Conservation (phyloP, 2,329 filamentous ascomycete species). For the Fusarium sp. region DNA sequence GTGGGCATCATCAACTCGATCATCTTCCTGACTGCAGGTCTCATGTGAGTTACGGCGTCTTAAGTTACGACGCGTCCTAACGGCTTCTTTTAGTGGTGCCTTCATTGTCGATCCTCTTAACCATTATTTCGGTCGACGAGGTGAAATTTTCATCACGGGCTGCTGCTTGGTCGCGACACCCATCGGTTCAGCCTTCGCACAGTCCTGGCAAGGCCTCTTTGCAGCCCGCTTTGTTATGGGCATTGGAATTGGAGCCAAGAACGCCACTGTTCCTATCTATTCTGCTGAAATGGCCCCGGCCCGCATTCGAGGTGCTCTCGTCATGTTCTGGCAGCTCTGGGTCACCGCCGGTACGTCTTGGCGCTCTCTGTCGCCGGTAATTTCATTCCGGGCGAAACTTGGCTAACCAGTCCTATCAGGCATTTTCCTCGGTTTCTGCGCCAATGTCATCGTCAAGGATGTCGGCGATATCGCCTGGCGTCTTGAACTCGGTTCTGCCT, state of each 20-base stretch:
- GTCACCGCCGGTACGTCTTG: conserved; percentile 23
- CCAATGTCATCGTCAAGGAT: conserved; percentile 68
- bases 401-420: background rate
- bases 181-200: conserved; percentile 59
- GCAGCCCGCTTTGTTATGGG: conserved; percentile 76
- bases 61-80: too few relatives aligned
- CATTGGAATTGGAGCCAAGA: conserved; percentile 76
- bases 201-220: conserved; percentile 76
- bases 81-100: too few relatives aligned
- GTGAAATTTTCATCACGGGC: conserved; percentile 73
- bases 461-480: conserved; percentile 70
- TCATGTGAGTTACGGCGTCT: too few relatives aligned
- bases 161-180: conserved; percentile 56
- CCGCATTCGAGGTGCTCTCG: conserved; percentile 77
- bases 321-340: conserved; percentile 78
- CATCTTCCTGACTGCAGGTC: too few relatives aligned
- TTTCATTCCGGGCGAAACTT: too few relatives aligned
- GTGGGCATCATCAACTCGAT: too few relatives aligned
- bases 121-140: conserved; percentile 75
- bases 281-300: conserved; percentile 79
- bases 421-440: conserved; percentile 60
- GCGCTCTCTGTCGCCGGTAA: too few relatives aligned
- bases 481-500: conserved; percentile 72
- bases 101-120: conserved; percentile 67
- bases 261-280: conserved; percentile 77